Evolutionary conservation across 441 rosid genomes (phyloP), one percentile per base, ranked within the genome.

Genomic region (Populus hybrid): DNA sequence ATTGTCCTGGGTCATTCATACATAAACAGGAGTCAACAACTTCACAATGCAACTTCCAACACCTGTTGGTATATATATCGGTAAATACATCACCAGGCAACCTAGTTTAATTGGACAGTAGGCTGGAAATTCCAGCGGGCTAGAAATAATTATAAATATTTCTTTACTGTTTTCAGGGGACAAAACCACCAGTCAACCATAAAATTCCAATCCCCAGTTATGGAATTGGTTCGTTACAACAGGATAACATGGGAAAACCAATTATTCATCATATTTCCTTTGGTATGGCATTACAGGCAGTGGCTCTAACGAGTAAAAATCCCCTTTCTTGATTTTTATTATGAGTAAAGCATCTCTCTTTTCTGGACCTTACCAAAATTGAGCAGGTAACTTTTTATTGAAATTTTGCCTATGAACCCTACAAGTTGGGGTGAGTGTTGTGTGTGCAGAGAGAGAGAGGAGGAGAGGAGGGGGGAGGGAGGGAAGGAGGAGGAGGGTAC

Each of bases 1-100:
- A 89, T 76, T 89, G 87, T 68, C 91, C 94, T 89, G 87, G 69
- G 76, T 68, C 79, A 82, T 4, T 68, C 74, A 79, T 68, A 72
- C 64, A 78, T n/a, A n/a, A 72, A 70, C 69, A 59, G 42, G 76
- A 75, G 78, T 80, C 75, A 83, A 36, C 23, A 50, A 68, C 70
- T 11, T 20, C 72, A 61, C n/a, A 12, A 40, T 29, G 72, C 61
- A 36, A 63, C 5, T 24, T 35, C 14, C 9, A 56, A 14, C 26
- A 75, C 64, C 14, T 18, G 9, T n/a, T 12, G 11, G 73, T 31
- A 33, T 50, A 20, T 33, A 14, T 7, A 4, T 36, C 29, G 29
- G 12, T 14, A 45, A 45, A 18, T 36, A 36, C 36, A 63, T 20
- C 42, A 33, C n/a, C 38, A 33, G 36, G 67, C 63, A 66, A 3